Evolutionary conservation across 371 early-diverging fungal genomes (phyloP), one percentile per base, ranked within the genome.

Genomic region (Mucor indicus): DNA sequence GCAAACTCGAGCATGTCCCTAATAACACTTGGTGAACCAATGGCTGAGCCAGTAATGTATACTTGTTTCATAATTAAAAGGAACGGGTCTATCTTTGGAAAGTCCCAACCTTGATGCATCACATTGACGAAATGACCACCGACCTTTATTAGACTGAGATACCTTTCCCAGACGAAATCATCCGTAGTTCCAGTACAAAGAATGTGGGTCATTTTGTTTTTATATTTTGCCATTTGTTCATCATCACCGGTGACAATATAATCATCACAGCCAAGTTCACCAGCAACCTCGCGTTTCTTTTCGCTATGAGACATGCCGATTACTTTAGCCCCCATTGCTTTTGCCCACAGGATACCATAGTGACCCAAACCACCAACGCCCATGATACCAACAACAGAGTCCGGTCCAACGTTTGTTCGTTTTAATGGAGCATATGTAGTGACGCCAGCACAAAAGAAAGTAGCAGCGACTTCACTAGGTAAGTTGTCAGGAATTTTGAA

Each of bases 1-100:
- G 87, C 84, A 59, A 89, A 82, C 15, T 77, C 64, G 11, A 91
- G 67, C 72, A 83, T 84, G 40, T 80, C 79, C 38, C 64, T 53
- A 27, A 84, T 62, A 1, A 58, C 58, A 2, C 48, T 24, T 19
- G 52, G 60, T 19, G 75, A 69, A 44, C 87, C 90, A 52, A 87
- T 83, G 35, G 78, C 31, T 23, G 86, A 85, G 0, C 87, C 88
- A 2, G 57, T 61, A 21, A 91, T 56, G 0, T 61, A 46, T 5
- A 77, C 55, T 44, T 79, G 64, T 25, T 64, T 64, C 5, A 12
- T 9, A 1, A 44, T 20, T 15, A 61, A 27, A 6, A 5, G 3
- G 3, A 46, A n/a, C 8, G 47, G 27, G 8, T 24, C n/a, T 24
- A 57, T 42, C 2, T 21, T 20, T 7, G 57, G 50, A 30, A 57